Percentiles rank a stretch among this genome's conserved stretches.
Conservation (phyloP, 495 filamentous ascomycete genomes). For the Aspergillus sparsus region DNA sequence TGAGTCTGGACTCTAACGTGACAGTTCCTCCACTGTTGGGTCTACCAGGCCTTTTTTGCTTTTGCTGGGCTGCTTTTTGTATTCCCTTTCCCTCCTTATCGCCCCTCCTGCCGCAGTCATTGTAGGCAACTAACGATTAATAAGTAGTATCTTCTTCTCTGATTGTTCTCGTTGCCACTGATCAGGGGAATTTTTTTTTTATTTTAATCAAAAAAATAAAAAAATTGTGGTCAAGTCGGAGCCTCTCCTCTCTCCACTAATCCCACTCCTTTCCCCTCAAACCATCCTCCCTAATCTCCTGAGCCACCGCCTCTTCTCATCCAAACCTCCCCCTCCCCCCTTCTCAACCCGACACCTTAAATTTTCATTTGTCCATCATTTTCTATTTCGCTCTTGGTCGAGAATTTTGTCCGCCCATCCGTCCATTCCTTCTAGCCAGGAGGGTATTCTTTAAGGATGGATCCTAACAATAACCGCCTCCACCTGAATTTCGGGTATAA, state of each 20-base stretch:
- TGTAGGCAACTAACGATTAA: too few species aligned
- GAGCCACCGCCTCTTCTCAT: conserved; percentile 40
- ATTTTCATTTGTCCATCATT: conserved; percentile 21
- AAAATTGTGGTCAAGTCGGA: neutral
- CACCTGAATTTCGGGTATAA: conserved; percentile 69
- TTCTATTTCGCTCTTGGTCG: conserved; percentile 20
- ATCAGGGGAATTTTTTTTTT: neutral
- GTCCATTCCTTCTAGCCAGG: conserved; percentile 15
- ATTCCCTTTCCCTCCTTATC: neutral
- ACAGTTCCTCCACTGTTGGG: neutral
- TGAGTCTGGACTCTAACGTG: conserved; percentile 4
- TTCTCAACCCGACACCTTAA: conserved; percentile 11
- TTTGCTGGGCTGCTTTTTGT: neutral
- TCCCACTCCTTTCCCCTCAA: conserved; percentile 18
- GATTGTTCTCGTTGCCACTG: neutral
- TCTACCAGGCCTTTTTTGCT: conserved; percentile 1
- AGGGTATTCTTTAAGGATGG: conserved; percentile 41
- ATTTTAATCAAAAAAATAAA: too few species aligned
- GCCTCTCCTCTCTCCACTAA: conserved; percentile 13
- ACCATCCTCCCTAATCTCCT: conserved; percentile 26
- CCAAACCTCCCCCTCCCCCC: conserved; percentile 19
- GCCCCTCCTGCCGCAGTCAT: neutral
- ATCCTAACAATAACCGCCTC: conserved; percentile 60
- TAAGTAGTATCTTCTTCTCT: conserved; percentile 1
- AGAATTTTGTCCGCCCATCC: conserved; percentile 19